Conservation (phyloP, 164 flowering plant genomes). For the Malania oleifera region DNA sequence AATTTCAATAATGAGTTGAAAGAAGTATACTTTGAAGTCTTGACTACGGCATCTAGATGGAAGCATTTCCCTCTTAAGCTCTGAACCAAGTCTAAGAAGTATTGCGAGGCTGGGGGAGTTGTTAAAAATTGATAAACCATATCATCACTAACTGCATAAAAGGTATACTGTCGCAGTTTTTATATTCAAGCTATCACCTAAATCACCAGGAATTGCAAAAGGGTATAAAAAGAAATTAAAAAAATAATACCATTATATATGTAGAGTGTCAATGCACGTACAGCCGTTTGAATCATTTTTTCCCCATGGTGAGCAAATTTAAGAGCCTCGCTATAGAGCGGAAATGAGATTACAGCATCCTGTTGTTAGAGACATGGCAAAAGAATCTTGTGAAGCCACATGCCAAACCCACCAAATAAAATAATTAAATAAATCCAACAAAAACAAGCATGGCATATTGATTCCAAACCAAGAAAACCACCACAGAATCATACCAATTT, state of each 20-base stretch:
- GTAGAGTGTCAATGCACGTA: conserved; percentile 55
- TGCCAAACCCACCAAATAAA: not conserved
- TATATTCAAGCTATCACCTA: not conserved
- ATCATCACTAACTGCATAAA: conserved; percentile 63
- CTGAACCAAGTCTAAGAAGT: conserved; percentile 48
- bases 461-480: not conserved
- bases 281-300: conserved; percentile 68
- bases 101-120: conserved; percentile 48
- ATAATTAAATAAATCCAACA: not conserved
- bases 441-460: not conserved
- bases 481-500: not conserved
- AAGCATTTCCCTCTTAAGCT: conserved; percentile 40
- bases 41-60: conserved; percentile 38
- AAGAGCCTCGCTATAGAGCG: conserved; percentile 53
- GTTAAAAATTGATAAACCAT: conserved; percentile 47
- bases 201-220: not conserved
- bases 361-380: conserved; percentile 14
- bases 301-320: conserved; percentile 60
- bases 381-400: not conserved
- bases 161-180: conserved; percentile 25
- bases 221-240: not conserved
- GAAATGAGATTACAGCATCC: conserved; percentile 55
- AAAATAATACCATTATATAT: conserved; percentile 43
- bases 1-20: conserved; percentile 6
- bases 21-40: conserved; percentile 33